Conservation (phyloP, 306 rosid genomes). For the Cucumis cinereus region DNA sequence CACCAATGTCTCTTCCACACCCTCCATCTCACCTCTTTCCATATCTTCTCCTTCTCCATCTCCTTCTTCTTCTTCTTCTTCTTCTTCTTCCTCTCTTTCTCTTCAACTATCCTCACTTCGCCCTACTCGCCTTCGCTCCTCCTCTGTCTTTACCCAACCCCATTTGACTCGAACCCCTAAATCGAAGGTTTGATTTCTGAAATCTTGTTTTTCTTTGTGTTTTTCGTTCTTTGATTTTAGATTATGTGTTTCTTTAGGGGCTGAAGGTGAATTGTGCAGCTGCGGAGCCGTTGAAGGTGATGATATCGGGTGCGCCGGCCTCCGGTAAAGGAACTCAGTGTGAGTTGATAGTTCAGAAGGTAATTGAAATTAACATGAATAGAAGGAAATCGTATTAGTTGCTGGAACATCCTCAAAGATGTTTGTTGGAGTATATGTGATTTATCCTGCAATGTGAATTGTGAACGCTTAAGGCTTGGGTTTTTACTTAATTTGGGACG, state of each 20-base stretch:
- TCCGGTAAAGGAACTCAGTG: constrained; percentile 98
- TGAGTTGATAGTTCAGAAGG: constrained; percentile 76
- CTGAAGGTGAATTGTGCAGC: constrained; percentile 40
- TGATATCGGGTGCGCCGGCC: constrained; percentile 96
- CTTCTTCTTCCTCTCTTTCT: constrained; percentile 15
- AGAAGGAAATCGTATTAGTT: background rate
- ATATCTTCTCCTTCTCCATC: constrained; percentile 4
- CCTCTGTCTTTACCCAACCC: constrained; percentile 13
- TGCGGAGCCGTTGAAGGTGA: constrained; percentile 60
- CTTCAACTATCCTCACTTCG: constrained; percentile 20
- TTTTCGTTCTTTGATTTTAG: background rate
- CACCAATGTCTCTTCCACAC: constrained; percentile 19
- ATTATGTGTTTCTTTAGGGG: constrained; percentile 22
- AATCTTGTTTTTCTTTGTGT: background rate
- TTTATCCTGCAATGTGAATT: background rate
- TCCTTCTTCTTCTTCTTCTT: constrained; percentile 13
- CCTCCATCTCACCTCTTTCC: constrained; percentile 17
- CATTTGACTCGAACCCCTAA: constrained; percentile 20
- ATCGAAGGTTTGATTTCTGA: constrained; percentile 23
- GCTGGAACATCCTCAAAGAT: background rate
- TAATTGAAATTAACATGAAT: background rate
- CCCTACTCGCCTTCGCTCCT: constrained; percentile 28
- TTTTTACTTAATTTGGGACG: background rate
- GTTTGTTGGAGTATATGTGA: background rate
- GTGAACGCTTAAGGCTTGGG: background rate